phyloP scores from a whole-genome alignment of 169 alveolate genomes.

The Plasmodium fragile region DNA sequence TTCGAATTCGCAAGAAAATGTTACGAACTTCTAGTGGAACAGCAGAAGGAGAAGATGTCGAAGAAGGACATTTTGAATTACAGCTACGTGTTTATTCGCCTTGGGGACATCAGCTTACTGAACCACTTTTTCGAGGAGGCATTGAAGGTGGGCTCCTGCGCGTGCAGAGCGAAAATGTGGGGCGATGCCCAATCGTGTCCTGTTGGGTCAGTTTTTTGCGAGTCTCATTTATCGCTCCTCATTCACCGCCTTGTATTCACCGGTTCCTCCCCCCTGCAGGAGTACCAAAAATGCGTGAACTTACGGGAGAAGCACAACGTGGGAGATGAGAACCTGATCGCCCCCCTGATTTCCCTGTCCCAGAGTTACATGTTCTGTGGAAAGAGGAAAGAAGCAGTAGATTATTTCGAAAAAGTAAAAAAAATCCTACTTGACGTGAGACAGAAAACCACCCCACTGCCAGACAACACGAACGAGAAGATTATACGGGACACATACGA shows the following conservation, averaged over 20 bases:
- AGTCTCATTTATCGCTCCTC: not conserved
- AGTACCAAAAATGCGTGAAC: conserved; percentile 63
- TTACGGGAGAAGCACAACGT: conserved; percentile 50
- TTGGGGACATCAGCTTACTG: conserved; percentile 53
- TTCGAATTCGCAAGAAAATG: conserved; percentile 70
- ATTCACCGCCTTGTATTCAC: not conserved
- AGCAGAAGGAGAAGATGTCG: conserved; percentile 33
- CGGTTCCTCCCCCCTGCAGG: conserved; percentile 9
- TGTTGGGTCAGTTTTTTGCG: not conserved
- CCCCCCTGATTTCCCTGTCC: conserved; percentile 68
- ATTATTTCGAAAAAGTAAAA: conserved; percentile 59
- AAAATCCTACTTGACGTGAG: conserved; percentile 51
- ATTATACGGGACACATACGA: conserved; percentile 69
- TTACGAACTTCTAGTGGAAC: conserved; percentile 34
- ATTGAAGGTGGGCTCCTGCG: not conserved
- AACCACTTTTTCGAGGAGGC: conserved; percentile 62
- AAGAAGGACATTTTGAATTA: conserved; percentile 46
- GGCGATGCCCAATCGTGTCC: not conserved
- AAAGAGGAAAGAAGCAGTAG: conserved; percentile 69
- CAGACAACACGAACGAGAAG: conserved; percentile 62
- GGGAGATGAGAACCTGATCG: conserved; percentile 66
- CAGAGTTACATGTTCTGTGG: conserved; percentile 75
- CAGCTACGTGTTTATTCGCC: conserved; percentile 48
- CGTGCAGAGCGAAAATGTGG: not conserved
- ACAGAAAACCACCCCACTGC: conserved; percentile 68